These are phyloP conservation scores for Kitagawia praeruptora DNA, from an alignment of 129 eudicot genomes.

Conservation along the genomic window DNA sequence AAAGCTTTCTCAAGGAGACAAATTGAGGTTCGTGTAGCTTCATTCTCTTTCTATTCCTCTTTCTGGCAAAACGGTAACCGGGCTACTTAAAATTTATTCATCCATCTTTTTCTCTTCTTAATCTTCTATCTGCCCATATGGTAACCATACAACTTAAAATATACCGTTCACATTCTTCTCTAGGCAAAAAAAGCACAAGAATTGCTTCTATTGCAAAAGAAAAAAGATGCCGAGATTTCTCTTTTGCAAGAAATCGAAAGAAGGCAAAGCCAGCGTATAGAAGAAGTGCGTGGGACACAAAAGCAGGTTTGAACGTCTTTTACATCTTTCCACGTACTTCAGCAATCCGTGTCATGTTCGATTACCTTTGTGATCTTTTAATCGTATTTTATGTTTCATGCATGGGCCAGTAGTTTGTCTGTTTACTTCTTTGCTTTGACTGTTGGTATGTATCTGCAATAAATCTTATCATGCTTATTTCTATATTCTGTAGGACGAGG, in stretches of 20 bases:
- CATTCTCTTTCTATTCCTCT: background rate
- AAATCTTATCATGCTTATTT: background rate
- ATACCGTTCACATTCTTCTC: background rate
- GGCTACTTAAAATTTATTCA: background rate
- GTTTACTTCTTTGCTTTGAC: constrained; percentile 1
- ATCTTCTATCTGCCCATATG: background rate
- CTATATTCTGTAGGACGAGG: constrained; percentile 37
- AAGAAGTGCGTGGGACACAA: constrained; percentile 70
- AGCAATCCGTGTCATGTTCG: background rate
- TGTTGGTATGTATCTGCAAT: background rate
- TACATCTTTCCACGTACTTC: background rate
- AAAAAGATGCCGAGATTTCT: constrained; percentile 50
- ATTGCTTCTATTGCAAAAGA: constrained; percentile 42
- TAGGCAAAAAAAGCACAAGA: constrained; percentile 75
- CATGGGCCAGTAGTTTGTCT: background rate
- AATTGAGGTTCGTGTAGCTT: background rate
- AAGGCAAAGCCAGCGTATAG: constrained; percentile 74
- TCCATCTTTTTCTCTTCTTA: background rate
- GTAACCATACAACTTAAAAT: background rate
- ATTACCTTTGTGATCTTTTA: background rate
- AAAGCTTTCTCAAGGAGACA: constrained; percentile 51
- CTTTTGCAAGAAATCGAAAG: constrained; percentile 63
- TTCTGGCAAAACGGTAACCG: background rate
- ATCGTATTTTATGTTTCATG: background rate
- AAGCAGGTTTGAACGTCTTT: constrained; percentile 43